Base-by-base conservation (phyloP, 208 protist species). In the Porcisia hertigi region DNA sequence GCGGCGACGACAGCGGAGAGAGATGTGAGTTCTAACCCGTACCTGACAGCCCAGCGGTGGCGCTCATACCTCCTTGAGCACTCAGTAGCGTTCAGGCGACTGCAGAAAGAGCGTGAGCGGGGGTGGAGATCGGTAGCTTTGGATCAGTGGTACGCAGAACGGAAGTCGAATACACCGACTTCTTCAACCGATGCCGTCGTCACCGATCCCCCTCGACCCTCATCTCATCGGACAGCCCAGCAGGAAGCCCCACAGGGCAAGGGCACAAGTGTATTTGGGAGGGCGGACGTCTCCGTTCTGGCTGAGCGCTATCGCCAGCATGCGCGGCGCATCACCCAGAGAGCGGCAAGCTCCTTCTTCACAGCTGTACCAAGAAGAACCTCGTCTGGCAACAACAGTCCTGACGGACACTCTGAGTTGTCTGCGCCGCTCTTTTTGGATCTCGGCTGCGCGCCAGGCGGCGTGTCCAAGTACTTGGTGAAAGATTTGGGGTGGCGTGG, bases 371-470 rank as follows among this genome's bases (percentile, higher is more conserved):
- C 36, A 20, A 30, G 23, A 43, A 43, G 3, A 9, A 49, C 4
- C 47, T 49, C 63, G 8, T 16, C n/a, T 49, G 63, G 12, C 3
- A 67, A 36, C 41, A 67, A 43, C 41, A 25, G 14, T 8, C 39
- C 63, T 52, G 63, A n/a, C 14, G 41, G 0, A 25, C 7, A 23
- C 7, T 11, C 55, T 8, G 47, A 59, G 7, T 16, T 57, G 25
- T 58, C 39, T 52, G 9, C 75, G 9, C 78, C 73, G 59, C 82
- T 82, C 5, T 96, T 96, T 73, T 76, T 96, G 39, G 92, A 96
- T 57, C 71, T 96, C 52, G 92, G 92, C 23, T 88, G 81, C 60
- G 89, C 92, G 1, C 92, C 92, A 0, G 92, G 92, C 14, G 92
- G 92, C 0, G 85, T 96, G 30, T 90, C 89, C 16, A 90, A 88